Base-by-base conservation (phyloP, 73 alveolate genomes). In the Paramecium tetraurelia region DNA sequence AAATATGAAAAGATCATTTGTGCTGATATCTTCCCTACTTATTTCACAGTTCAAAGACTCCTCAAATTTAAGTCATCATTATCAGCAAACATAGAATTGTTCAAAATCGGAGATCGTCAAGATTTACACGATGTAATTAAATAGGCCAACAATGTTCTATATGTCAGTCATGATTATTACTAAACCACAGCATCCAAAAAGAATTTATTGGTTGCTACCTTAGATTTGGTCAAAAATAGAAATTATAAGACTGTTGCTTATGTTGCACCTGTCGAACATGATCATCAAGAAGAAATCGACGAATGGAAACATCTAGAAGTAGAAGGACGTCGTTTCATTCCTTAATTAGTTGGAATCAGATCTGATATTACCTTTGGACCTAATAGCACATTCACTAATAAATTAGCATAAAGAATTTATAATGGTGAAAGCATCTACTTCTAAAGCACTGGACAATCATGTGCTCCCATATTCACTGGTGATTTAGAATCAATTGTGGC, bases 341-440 rank as follows among this genome's bases (percentile, higher is more conserved):
- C 89, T 5, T 40, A 76, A 22, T 43, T 76, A 41, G 69, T 41
- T 36, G 89, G 69, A 1, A 38, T 40, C 14, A 35, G 70, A 35
- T 16, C 71, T 41, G 89, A 76, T 38, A 40, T 76, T 31, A 76
- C 89, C 6, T 76, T 76, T 41, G 70, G 89, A n/a, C 89, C 89
- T 4, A 7, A 18, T n/a, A 38, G 71, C 38, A 38, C 89, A 2
- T 38, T 76, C 43, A 40, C 36, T 16, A 43, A 76, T 40, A 7
- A 40, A 33, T 38, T 76, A 18, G 89, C 89, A 5, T 16, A 0
- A 24, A 76, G 44, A 38, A 76, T 76, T 6, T 76, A 76, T 21
- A 38, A 76, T 24, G 89, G 89, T 20, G 11, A 76, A 41, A 76
- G 29, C 21, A 40, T 43, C 20, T 76, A 43, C 46, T 76, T 21